Percentiles rank a stretch among this genome's conserved stretches.
Conservation (phyloP, 192 early-diverging fungal species). For the Podila epicladia region DNA sequence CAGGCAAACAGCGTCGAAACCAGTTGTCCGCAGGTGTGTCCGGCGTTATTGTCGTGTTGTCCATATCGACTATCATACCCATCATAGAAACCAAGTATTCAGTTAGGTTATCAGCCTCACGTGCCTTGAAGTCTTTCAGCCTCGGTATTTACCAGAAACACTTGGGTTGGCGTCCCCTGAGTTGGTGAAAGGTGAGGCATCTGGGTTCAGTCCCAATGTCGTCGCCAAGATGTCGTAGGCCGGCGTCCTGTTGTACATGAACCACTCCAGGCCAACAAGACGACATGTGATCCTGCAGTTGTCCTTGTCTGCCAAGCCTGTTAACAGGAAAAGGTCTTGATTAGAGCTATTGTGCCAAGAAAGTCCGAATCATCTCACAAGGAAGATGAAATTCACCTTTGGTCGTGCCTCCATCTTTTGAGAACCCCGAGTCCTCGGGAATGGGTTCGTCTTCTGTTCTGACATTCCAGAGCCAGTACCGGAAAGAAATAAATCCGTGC, state of each 20-base stretch:
- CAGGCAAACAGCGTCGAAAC: conserved; percentile 69
- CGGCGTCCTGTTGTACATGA: conserved; percentile 81
- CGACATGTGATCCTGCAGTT: conserved; percentile 71
- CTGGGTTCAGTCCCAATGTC: conserved; percentile 51
- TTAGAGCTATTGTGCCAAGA: too few relatives aligned
- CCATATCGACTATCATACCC: conserved; percentile 37
- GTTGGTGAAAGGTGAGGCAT: conserved; percentile 17
- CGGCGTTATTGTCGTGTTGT: conserved; percentile 12
- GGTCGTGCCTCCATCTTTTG: conserved; percentile 25
- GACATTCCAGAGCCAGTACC: conserved; percentile 77
- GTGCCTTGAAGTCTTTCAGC: background rate
- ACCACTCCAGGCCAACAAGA: conserved; percentile 82
- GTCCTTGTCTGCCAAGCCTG: conserved; percentile 40
- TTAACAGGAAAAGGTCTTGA: background rate
- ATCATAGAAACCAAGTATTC: background rate
- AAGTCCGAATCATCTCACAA: too few relatives aligned
- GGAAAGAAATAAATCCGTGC: conserved; percentile 76
- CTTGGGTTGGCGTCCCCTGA: conserved; percentile 19
- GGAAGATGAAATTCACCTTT: background rate
- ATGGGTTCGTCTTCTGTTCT: conserved; percentile 54
- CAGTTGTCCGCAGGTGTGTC: conserved; percentile 51
- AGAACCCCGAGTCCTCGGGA: conserved; percentile 33
- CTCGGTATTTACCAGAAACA: conserved; percentile 14
- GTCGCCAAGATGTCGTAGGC: conserved; percentile 70
- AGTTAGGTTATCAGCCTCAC: too few relatives aligned